Evolutionary conservation across 345 rosid species (phyloP), one percentile per base, ranked within the genome.

Genomic region (Viola odorata): DNA sequence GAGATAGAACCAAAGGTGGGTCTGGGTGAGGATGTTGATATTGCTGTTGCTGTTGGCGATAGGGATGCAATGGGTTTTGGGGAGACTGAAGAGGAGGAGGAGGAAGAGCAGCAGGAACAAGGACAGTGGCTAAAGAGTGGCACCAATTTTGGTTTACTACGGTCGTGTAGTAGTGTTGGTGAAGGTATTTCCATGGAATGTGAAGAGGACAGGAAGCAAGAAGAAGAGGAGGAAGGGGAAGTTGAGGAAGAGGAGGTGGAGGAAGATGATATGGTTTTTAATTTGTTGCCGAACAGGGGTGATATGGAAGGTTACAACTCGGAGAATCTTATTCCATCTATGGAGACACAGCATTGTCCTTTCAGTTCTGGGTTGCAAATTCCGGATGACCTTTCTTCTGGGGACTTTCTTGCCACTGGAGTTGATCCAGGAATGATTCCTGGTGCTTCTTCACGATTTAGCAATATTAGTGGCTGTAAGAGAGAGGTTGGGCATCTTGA

Each of bases 381-480:
- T 44, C 80, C 65, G 37, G 82, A 70, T 53, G 50, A 68, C 63
- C 74, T 66, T 44, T 59, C 89, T 0, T 72, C 82, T 1, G 81
- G 82, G 15, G 85, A 86, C 55, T 87, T 89, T 69, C 81, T 80
- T 74, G 70, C 69, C 3, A 69, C 96, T 48, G 78, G 88, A 65
- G 73, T 61, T 68, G 85, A 80, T 69, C 68, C 74, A 55, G 83
- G 81, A 60, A 60, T 78, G 54, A 71, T 66, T 53, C 78, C 85
- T 12, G 85, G 86, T 51, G 67, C 78, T 60, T 77, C 87, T 0
- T 68, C 87, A 8, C 69, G 69, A 64, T 85, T 76, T 38, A 77
- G 73, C 55, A 85, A 80, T 68, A 69, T 69, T 51, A 57, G 45
- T 50, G 69, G 52, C 39, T 76, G 63, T 73, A 89, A 88, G 83